Percentiles rank a stretch among this genome's conserved stretches.
These are phyloP conservation scores for Bacidia gigantensis DNA, from an alignment of 495 filamentous ascomycete genomes.

Conservation along the genomic window DNA sequence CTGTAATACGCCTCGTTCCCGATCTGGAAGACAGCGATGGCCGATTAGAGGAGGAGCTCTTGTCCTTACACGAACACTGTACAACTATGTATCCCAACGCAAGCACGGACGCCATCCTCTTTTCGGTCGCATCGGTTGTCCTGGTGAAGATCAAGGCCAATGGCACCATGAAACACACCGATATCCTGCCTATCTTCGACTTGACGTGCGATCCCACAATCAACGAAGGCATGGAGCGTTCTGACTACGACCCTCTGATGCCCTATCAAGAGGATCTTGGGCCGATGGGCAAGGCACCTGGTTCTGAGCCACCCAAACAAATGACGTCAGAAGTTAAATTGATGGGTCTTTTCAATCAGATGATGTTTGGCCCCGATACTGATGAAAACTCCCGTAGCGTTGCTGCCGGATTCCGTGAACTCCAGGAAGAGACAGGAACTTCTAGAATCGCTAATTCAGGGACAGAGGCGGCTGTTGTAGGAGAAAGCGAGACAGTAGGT, in stretches of 20 bases:
- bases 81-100: neutral
- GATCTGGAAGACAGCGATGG: neutral
- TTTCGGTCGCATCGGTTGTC: constrained; percentile 9
- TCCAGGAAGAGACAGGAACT: neutral
- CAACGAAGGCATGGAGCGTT: neutral
- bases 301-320: no score
- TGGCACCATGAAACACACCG: constrained; percentile 6
- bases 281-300: neutral
- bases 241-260: neutral
- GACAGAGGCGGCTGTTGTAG: neutral
- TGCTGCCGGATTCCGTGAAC: neutral
- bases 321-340: neutral
- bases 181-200: neutral
- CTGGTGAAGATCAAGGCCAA: constrained; percentile 3
- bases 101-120: constrained; percentile 5
- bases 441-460: no score
- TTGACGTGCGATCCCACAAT: neutral
- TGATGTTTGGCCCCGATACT: neutral
- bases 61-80: neutral
- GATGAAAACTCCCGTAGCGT: neutral
- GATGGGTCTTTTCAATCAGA: neutral
- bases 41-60: neutral
- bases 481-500: neutral
- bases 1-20: constrained; percentile 9
- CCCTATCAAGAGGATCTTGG: neutral